These are phyloP conservation scores for Melastoma candidum DNA, from an alignment of 441 rosid genomes.

Conservation along the genomic window DNA sequence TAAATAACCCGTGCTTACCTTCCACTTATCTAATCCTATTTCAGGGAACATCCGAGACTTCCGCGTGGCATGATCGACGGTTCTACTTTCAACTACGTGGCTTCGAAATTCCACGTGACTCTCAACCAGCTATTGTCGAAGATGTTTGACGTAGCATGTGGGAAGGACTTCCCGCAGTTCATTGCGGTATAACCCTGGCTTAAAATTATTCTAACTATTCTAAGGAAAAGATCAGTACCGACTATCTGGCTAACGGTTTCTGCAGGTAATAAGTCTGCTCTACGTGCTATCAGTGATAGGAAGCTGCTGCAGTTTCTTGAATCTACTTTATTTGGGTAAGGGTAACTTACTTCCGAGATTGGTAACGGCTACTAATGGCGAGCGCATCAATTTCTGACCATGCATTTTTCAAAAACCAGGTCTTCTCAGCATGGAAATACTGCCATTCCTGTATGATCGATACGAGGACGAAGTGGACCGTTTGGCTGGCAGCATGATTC, in stretches of 20 bases:
- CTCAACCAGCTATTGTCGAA: conserved; percentile 31
- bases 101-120: conserved; percentile 28
- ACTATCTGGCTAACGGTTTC: neutral
- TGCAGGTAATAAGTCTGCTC: conserved; percentile 41
- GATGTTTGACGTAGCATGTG: conserved; percentile 47
- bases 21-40: neutral
- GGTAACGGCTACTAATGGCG: too few species aligned
- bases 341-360: neutral
- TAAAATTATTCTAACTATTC: neutral
- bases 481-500: conserved; percentile 22
- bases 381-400: too few species aligned
- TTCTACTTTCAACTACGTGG: conserved; percentile 30
- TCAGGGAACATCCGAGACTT: conserved; percentile 52
- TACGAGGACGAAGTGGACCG: conserved; percentile 59
- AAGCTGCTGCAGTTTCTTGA: conserved; percentile 52
- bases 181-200: conserved; percentile 26
- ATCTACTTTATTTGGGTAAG: conserved; percentile 68
- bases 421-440: conserved; percentile 37
- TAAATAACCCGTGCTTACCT: neutral
- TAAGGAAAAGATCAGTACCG: neutral
- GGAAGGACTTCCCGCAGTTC: conserved; percentile 48
- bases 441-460: conserved; percentile 55
- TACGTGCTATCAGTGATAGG: conserved; percentile 65
- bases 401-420: conserved; percentile 21
- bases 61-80: conserved; percentile 33